Conservation (phyloP, 2,329 filamentous ascomycete genomes). For the Botrytis sinoallii region DNA sequence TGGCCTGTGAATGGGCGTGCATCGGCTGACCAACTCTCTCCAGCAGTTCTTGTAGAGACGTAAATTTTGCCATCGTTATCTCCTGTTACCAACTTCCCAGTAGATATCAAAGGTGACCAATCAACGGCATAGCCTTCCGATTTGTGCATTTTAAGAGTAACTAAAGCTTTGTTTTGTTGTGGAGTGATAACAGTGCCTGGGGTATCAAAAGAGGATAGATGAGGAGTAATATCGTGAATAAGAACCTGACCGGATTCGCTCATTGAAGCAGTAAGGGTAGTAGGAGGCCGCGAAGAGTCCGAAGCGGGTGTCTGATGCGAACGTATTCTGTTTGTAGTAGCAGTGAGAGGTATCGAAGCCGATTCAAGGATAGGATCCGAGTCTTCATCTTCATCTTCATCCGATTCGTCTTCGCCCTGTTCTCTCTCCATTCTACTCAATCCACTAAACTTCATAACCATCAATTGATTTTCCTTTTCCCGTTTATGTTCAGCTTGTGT, state of each 20-base stretch:
- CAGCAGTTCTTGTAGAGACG: constrained; percentile 79
- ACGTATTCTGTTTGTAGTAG: constrained; percentile 92
- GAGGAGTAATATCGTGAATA: constrained; percentile 91
- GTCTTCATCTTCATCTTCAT: constrained; percentile 68
- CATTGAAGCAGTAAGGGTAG: constrained; percentile 86
- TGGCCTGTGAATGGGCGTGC: constrained; percentile 81
- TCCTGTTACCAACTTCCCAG: constrained; percentile 84
- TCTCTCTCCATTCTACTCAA: constrained; percentile 80
- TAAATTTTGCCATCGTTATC: constrained; percentile 91
- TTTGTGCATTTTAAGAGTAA: constrained; percentile 86
- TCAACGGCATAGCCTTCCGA: constrained; percentile 94
- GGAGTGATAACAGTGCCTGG: constrained; percentile 78
- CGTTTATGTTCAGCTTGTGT: constrained; percentile 80
- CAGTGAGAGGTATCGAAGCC: constrained; percentile 78
- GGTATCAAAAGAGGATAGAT: constrained; percentile 84
- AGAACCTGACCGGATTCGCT: constrained; percentile 84
- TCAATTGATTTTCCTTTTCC: constrained; percentile 83
- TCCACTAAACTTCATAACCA: constrained; percentile 95
- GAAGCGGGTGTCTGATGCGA: constrained; percentile 73
- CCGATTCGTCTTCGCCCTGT: constrained; percentile 62
- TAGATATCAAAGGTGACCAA: constrained; percentile 80
- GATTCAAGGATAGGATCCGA: constrained; percentile 91
- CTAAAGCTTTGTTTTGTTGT: constrained; percentile 83
- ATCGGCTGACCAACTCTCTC: constrained; percentile 86
- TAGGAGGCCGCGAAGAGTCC: constrained; percentile 68